Conservation (phyloP, 2,329 filamentous ascomycete genomes). For the Epichloe typhina region DNA sequence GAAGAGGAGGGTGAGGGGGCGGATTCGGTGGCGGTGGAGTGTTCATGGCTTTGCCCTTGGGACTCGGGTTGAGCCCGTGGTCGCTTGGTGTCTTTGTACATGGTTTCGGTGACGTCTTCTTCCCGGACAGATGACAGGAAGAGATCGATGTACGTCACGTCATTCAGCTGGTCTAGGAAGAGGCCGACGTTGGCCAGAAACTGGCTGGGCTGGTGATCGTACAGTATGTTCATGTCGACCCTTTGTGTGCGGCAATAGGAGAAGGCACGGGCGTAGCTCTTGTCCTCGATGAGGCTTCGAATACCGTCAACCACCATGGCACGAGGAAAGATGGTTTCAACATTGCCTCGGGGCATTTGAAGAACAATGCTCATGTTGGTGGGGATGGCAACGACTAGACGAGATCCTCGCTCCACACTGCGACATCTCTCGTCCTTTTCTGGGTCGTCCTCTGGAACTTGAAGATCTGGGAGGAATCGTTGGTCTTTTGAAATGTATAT, state of each 20-base stretch:
- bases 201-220: constrained; percentile 79
- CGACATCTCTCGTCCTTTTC: constrained; percentile 87
- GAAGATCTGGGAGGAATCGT: constrained; percentile 44
- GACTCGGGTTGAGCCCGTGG: constrained; percentile 11
- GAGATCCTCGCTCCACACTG: constrained; percentile 79
- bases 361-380: constrained; percentile 74
- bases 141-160: constrained; percentile 71
- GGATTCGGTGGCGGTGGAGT: constrained; percentile 9
- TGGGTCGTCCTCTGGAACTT: constrained; percentile 75
- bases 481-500: background rate
- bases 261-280: constrained; percentile 76
- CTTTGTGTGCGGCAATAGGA: constrained; percentile 79
- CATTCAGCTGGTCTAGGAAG: constrained; percentile 76
- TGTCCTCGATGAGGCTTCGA: constrained; percentile 62
- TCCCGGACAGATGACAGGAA: constrained; percentile 83
- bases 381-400: constrained; percentile 78
- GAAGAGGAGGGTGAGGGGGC: background rate
- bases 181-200: constrained; percentile 64
- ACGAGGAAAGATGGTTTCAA: constrained; percentile 88
- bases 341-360: constrained; percentile 90
- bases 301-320: constrained; percentile 89
- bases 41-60: background rate
- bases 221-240: constrained; percentile 95
- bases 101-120: constrained; percentile 84
- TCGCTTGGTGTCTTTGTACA: constrained; percentile 77